A percentile compares a stretch with the other conserved stretches of the same genome.
Evolutionary conservation across 1,139 yeast species (phyloP).

Genomic region (Debaryomyces subglobosus): DNA sequence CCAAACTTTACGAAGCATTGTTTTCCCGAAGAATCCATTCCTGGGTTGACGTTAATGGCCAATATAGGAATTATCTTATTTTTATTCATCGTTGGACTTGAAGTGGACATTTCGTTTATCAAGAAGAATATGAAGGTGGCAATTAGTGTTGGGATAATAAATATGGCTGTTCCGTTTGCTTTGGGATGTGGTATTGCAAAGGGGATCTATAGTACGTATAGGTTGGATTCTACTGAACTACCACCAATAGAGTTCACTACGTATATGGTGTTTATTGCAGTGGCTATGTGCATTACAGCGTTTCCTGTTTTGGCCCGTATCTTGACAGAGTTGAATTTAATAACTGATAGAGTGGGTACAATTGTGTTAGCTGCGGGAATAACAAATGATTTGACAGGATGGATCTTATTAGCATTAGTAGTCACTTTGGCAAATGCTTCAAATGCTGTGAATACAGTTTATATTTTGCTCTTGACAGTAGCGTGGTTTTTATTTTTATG

Average conservation of each 20-base stretch:
- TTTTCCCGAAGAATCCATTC: constrained; percentile 63
- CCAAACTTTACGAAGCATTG: constrained; percentile 64
- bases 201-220: constrained; percentile 64
- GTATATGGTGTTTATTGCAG: constrained; percentile 75
- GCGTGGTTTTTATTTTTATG: constrained; percentile 68
- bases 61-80: constrained; percentile 73
- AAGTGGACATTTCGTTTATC: constrained; percentile 69
- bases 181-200: constrained; percentile 72
- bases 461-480: constrained; percentile 61
- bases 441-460: constrained; percentile 67
- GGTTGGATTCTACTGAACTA: constrained; percentile 28
- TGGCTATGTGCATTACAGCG: constrained; percentile 81
- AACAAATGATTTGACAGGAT: constrained; percentile 77
- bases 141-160: constrained; percentile 63
- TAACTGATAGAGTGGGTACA: constrained; percentile 76
- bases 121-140: constrained; percentile 63
- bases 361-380: constrained; percentile 82
- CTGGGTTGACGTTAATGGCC: constrained; percentile 70
- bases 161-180: constrained; percentile 78
- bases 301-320: constrained; percentile 83
- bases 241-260: constrained; percentile 54
- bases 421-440: constrained; percentile 75
- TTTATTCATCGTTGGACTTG: constrained; percentile 75
- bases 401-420: constrained; percentile 76
- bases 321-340: constrained; percentile 67